Evolutionary conservation across 2,329 filamentous ascomycete species (phyloP).

Genomic region (Lanzia echinophila): DNA sequence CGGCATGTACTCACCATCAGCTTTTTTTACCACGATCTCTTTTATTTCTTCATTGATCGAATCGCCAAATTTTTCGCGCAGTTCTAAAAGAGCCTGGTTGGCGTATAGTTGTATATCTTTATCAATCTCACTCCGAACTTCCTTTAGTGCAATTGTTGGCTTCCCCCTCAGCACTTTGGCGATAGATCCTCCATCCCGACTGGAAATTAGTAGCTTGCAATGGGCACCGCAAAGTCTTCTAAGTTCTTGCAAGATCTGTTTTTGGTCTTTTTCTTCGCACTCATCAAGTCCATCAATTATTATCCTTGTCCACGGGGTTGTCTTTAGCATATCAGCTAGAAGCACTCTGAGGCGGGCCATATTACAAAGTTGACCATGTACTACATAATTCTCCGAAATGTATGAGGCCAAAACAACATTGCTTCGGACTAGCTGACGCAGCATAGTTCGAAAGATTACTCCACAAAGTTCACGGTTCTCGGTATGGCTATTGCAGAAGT

Average conservation of each 20-base stretch:
- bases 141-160: not conserved
- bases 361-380: slow-evolving; percentile 6
- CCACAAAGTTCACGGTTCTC: slow-evolving; percentile 7
- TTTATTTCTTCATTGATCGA: not conserved
- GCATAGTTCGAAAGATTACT: slow-evolving; percentile 8
- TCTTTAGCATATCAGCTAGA: slow-evolving; percentile 6
- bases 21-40: slow-evolving; percentile 9
- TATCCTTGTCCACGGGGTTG: slow-evolving; percentile 1
- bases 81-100: not conserved
- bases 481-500: slow-evolving; percentile 16
- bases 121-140: not conserved
- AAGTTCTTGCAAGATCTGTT: slow-evolving; percentile 11
- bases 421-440: slow-evolving; percentile 9
- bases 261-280: slow-evolving; percentile 9
- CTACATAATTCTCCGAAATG: slow-evolving; percentile 12
- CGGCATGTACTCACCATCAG: slow-evolving; percentile 8
- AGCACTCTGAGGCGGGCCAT: slow-evolving; percentile 8
- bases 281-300: slow-evolving; percentile 14
- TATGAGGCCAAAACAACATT: slow-evolving; percentile 3
- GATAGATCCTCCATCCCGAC: too few species aligned
- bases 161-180: not conserved
- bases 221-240: not conserved
- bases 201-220: slow-evolving; percentile 11
- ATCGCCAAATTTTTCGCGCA: not conserved
- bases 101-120: not conserved